These are phyloP conservation scores for Cladophialophora immunda DNA, from an alignment of 2,329 filamentous ascomycete species.

Conservation along the genomic window DNA sequence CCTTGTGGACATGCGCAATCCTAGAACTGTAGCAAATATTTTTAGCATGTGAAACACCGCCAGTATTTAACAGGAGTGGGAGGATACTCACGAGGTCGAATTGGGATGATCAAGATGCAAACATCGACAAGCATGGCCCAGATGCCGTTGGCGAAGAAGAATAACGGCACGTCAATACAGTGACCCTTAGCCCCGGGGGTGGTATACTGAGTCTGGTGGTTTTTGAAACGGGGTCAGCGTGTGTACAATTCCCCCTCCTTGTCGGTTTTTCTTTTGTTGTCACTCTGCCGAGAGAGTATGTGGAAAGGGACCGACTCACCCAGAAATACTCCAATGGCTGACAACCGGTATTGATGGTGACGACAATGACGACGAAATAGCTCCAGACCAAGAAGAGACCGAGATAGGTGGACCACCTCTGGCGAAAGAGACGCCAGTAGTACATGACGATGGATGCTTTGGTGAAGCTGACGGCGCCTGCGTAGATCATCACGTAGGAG, in stretches of 20 bases:
- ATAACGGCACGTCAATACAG: slow-evolving; percentile 19
- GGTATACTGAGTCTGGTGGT: slow-evolving; percentile 16
- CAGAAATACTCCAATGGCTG: slow-evolving; percentile 20
- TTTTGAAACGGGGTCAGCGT: slow-evolving; percentile 16
- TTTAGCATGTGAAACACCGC: slow-evolving; percentile 15
- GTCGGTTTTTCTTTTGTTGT: slow-evolving; percentile 17
- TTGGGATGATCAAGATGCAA: slow-evolving; percentile 20
- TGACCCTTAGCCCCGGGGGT: slow-evolving; percentile 18
- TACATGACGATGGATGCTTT: slow-evolving; percentile 22
- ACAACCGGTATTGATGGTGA: slow-evolving; percentile 20
- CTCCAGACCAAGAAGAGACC: slow-evolving; percentile 21
- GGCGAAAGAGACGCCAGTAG: slow-evolving; percentile 21
- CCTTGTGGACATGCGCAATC: slow-evolving; percentile 17
- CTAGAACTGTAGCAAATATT: slow-evolving; percentile 15
- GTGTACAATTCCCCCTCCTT: slow-evolving; percentile 12
- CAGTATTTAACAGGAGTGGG: slow-evolving; percentile 6
- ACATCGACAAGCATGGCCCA: slow-evolving; percentile 23
- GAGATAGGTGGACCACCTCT: slow-evolving; percentile 18
- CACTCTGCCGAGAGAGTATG: slow-evolving; percentile 8
- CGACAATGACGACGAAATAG: slow-evolving; percentile 20
- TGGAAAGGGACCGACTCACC: slow-evolving; percentile 9
- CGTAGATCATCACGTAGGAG: slow-evolving; percentile 22
- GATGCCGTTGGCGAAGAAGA: slow-evolving; percentile 23
- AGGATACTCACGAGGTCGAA: slow-evolving; percentile 17
- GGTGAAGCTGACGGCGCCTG: slow-evolving; percentile 21